phyloP scores from a whole-genome alignment of 2,329 filamentous ascomycete genomes.

The Fusarium burgessii region DNA sequence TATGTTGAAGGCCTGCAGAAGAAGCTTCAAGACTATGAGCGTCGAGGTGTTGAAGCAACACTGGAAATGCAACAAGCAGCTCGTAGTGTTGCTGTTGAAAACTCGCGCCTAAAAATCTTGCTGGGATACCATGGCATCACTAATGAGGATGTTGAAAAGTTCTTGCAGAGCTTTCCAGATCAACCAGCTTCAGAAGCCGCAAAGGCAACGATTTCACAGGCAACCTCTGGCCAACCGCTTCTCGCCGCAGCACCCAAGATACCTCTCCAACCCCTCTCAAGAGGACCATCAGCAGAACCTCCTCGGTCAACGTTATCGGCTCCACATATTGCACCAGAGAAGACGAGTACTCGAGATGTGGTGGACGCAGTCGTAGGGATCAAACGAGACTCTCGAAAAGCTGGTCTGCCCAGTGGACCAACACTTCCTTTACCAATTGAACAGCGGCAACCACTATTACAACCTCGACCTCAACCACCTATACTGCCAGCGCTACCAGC shows the following conservation, averaged over 20 bases:
- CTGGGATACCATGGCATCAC: constrained; percentile 56
- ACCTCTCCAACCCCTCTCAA: constrained; percentile 39
- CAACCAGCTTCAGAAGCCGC: constrained; percentile 48
- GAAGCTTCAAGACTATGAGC: constrained; percentile 61
- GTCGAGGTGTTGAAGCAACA: constrained; percentile 61
- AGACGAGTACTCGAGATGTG: constrained; percentile 42
- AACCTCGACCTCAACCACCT: constrained; percentile 38
- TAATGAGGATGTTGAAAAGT: constrained; percentile 55
- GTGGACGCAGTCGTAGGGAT: constrained; percentile 46
- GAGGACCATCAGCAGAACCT: constrained; percentile 36
- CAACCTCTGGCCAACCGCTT: constrained; percentile 17
- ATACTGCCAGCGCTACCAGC: constrained; percentile 37
- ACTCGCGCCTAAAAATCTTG: constrained; percentile 58
- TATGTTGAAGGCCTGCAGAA: constrained; percentile 62
- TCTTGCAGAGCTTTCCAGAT: constrained; percentile 53
- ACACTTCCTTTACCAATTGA: constrained; percentile 33
- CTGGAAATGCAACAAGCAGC: constrained; percentile 67
- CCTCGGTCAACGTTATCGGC: constrained; percentile 21
- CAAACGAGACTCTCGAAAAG: constrained; percentile 38
- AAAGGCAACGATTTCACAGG: constrained; percentile 42
- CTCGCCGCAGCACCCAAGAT: constrained; percentile 30
- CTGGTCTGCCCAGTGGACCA: constrained; percentile 9
- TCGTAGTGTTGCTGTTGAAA: constrained; percentile 62
- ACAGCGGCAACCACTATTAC: constrained; percentile 38
- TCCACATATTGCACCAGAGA: constrained; percentile 33